Percentiles rank a stretch among this genome's conserved stretches.
These are phyloP conservation scores for Colletotrichum sp. DNA, from an alignment of 2,329 filamentous ascomycete species.

Conservation along the genomic window DNA sequence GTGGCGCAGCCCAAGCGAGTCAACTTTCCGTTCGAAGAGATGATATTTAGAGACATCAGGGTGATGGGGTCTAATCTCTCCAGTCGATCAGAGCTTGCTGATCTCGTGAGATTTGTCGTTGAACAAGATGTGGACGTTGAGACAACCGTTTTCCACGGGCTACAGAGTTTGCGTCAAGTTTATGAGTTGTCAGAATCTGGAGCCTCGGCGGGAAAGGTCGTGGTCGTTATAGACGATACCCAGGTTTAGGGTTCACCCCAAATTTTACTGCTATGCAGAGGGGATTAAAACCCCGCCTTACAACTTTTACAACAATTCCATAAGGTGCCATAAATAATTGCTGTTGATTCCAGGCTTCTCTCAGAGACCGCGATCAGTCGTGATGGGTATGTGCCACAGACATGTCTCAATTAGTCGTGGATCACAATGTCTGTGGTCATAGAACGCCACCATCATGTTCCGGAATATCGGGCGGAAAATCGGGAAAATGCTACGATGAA, in stretches of 20 bases:
- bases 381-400: background rate
- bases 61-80: constrained; percentile 52
- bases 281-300: background rate
- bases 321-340: background rate
- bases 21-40: constrained; percentile 44
- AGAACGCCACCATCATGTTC: background rate
- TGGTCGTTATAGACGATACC: constrained; percentile 56
- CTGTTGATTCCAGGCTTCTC: accelerated
- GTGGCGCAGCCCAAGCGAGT: constrained; percentile 56
- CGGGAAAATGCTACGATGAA: background rate
- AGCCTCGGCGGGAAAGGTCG: constrained; percentile 59
- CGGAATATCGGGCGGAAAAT: background rate
- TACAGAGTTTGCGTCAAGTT: constrained; percentile 57
- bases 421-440: background rate
- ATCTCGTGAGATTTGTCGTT: constrained; percentile 52
- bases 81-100: constrained; percentile 45
- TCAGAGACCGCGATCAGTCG: background rate
- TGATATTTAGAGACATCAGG: constrained; percentile 59
- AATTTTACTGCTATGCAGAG: accelerated
- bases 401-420: background rate
- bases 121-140: constrained; percentile 52
- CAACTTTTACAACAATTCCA: background rate
- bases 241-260: constrained; percentile 27
- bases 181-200: constrained; percentile 54
- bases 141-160: constrained; percentile 56